Evolutionary conservation across 495 filamentous ascomycete genomes (phyloP).

Genomic region (Penicillium roqueforti): DNA sequence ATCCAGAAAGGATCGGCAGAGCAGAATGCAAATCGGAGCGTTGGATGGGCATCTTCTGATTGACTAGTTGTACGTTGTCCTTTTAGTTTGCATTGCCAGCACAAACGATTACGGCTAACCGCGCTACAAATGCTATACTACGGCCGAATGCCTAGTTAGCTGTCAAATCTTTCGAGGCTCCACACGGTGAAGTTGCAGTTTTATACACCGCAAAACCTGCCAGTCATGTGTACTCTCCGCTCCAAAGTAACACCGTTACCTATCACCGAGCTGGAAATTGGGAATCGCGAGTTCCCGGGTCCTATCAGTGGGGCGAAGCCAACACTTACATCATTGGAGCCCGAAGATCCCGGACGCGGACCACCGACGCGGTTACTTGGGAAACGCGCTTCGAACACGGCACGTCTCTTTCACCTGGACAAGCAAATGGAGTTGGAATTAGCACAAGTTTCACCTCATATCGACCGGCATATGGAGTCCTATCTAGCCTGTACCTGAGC

Average conservation of each 20-base stretch:
- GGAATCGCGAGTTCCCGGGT: conserved; percentile 17
- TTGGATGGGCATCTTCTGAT: conserved; percentile 22
- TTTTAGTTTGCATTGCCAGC: not conserved
- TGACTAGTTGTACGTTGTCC: not conserved
- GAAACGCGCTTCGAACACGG: conserved; percentile 27
- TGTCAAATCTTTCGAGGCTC: not conserved
- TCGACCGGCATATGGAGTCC: too few relatives aligned
- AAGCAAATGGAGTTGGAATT: not conserved
- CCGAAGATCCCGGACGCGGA: conserved; percentile 26
- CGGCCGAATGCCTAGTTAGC: not conserved
- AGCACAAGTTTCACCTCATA: not conserved
- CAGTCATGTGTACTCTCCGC: not conserved
- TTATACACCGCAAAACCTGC: conserved; percentile 5
- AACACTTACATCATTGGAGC: conserved; percentile 18
- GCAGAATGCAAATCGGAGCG: conserved; percentile 17
- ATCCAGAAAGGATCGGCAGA: conserved; percentile 18
- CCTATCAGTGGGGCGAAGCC: conserved; percentile 20
- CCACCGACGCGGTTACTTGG: conserved; percentile 30
- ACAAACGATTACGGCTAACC: not conserved
- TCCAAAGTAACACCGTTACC: conserved; percentile 22
- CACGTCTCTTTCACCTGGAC: not conserved
- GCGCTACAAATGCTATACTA: not conserved
- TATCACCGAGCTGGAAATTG: conserved; percentile 1
- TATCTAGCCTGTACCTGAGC: conserved; percentile 1
- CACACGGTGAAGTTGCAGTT: not conserved